Percentiles rank a stretch among this genome's conserved stretches.
Conservation (phyloP, 2,329 filamentous ascomycete genomes). For the Diaporthe batatas region DNA sequence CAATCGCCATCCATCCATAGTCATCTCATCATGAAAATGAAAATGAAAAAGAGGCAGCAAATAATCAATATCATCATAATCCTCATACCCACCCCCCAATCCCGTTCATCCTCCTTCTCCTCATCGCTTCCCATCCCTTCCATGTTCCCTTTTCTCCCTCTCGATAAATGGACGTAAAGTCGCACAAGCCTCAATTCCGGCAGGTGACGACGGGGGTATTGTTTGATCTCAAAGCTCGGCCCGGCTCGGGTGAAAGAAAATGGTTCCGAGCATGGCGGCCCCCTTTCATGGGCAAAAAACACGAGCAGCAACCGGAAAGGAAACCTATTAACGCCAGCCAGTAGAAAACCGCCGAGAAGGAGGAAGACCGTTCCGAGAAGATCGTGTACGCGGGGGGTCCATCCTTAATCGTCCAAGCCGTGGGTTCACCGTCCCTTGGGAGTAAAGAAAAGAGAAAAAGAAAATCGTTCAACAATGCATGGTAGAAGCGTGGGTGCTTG, state of each 20-base stretch:
- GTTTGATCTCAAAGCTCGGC: constrained; percentile 41
- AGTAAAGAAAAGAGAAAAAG: constrained; percentile 28
- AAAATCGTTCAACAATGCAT: constrained; percentile 39
- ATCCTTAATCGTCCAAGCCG: constrained; percentile 35
- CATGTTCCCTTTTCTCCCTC: not conserved
- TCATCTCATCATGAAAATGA: not conserved
- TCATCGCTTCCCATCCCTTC: constrained; percentile 43
- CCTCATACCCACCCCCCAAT: constrained; percentile 57
- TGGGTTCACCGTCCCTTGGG: constrained; percentile 10
- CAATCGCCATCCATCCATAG: constrained; percentile 7
- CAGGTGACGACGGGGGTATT: constrained; percentile 43
- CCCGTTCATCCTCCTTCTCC: constrained; percentile 43
- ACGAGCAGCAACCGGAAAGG: constrained; percentile 38
- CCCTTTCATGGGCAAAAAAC: constrained; percentile 36
- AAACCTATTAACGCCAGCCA: constrained; percentile 43
- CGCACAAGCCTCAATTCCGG: constrained; percentile 37
- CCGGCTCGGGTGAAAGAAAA: constrained; percentile 27
- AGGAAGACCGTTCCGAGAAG: constrained; percentile 33
- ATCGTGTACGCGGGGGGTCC: constrained; percentile 28
- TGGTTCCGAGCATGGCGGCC: constrained; percentile 29
- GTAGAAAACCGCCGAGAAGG: constrained; percentile 31
- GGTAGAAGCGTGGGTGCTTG: constrained; percentile 40
- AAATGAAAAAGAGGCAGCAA: not conserved
- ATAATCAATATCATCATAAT: constrained; percentile 31
- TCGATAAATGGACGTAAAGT: constrained; percentile 42